phyloP scores from a whole-genome alignment of 2,329 filamentous ascomycete genomes.

The Stagonosporopsis vannaccii region DNA sequence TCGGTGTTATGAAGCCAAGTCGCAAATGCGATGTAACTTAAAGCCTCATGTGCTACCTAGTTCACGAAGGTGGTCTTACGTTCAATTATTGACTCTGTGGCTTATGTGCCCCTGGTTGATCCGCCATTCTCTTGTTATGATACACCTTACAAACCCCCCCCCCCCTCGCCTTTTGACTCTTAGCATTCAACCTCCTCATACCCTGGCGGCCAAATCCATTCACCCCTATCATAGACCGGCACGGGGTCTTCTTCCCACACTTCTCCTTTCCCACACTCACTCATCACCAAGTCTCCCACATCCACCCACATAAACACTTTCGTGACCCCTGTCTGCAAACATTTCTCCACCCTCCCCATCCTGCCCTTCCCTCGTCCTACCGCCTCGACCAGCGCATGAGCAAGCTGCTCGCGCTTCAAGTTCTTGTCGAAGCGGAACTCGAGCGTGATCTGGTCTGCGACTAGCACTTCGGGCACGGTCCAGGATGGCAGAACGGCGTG shows the following conservation, averaged over 20 bases:
- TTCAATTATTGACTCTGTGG: no score
- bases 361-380: conserved; percentile 18
- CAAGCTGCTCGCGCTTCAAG: conserved; percentile 10
- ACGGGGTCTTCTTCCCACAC: conserved; percentile 1
- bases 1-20: background rate
- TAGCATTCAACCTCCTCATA: background rate
- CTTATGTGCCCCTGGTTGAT: no score
- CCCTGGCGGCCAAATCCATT: conserved; percentile 2
- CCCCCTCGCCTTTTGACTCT: background rate
- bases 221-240: conserved; percentile 4
- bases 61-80: no score
- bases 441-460: conserved; percentile 20
- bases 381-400: conserved; percentile 16
- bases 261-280: background rate
- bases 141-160: no score
- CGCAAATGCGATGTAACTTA: no score
- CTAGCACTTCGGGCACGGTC: conserved; percentile 15
- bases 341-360: conserved; percentile 25
- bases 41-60: no score
- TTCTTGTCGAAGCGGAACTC: conserved; percentile 20
- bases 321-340: conserved; percentile 4
- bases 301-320: conserved; percentile 25
- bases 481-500: conserved; percentile 16
- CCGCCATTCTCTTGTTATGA: no score
- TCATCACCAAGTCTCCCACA: conserved; percentile 17